A percentile compares a stretch with the other conserved stretches of the same genome.
phyloP scores from a whole-genome alignment of 2,329 filamentous ascomycete species.

The Moelleriella libera region DNA sequence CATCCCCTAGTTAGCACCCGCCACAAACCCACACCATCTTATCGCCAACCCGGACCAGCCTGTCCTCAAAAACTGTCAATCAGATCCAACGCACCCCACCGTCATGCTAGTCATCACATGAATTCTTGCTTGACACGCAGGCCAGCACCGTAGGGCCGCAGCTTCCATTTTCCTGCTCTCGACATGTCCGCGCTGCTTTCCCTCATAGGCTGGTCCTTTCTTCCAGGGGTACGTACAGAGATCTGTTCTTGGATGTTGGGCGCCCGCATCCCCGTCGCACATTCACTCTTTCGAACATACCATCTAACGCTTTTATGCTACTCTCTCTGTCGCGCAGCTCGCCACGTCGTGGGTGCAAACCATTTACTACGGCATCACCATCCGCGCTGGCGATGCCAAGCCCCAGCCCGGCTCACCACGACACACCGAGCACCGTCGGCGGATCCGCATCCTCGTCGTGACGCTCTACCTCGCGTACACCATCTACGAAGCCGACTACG shows the following conservation, averaged over 20 bases:
- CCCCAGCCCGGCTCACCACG: slow-evolving; percentile 56
- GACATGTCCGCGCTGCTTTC: slow-evolving; percentile 38
- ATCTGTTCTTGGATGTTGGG: too few relatives aligned
- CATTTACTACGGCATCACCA: slow-evolving; percentile 75
- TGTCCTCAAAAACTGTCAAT: neutral
- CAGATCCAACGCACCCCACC: neutral
- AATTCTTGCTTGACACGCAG: neutral
- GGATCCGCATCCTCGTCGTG: slow-evolving; percentile 74
- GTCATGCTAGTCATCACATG: neutral
- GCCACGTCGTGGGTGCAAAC: slow-evolving; percentile 65
- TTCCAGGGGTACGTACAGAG: slow-evolving; percentile 30
- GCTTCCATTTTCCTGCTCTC: slow-evolving; percentile 7
- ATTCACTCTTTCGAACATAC: neutral
- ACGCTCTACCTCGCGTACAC: slow-evolving; percentile 78
- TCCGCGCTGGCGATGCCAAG: slow-evolving; percentile 76
- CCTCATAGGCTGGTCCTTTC: slow-evolving; percentile 41
- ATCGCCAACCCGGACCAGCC: neutral
- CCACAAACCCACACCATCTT: neutral
- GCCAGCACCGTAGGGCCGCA: neutral
- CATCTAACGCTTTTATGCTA: neutral
- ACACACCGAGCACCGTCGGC: slow-evolving; percentile 60
- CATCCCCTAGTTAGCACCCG: too few relatives aligned
- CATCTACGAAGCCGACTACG: slow-evolving; percentile 80
- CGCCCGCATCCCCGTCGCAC: too few relatives aligned
- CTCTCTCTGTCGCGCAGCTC: slow-evolving; percentile 34